phyloP scores from a whole-genome alignment of 129 eudicot genomes.

The Lactuca sativa region DNA sequence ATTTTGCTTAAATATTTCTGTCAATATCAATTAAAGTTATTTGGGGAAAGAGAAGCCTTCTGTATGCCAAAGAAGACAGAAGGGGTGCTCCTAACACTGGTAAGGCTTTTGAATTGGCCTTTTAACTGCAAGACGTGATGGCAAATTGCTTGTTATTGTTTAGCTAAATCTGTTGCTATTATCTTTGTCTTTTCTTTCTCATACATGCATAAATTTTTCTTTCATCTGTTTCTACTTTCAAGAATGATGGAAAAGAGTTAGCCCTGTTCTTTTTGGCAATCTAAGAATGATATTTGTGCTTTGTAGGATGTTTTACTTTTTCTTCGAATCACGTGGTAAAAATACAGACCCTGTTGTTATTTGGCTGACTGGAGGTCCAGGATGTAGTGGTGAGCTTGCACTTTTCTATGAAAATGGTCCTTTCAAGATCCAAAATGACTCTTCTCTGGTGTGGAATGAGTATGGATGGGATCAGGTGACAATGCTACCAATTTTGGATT shows the following conservation, averaged over 20 bases:
- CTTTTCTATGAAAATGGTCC: constrained; percentile 94
- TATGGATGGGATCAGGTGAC: constrained; percentile 94
- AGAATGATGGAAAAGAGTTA: constrained; percentile 22
- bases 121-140: too few species aligned
- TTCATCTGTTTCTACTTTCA: constrained; percentile 26
- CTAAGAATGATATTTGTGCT: constrained; percentile 5
- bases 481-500: not conserved
- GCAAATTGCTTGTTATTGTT: too few species aligned
- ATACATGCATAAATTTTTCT: too few species aligned
- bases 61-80: too few species aligned
- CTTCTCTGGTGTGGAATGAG: constrained; percentile 81
- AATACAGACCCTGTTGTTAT: constrained; percentile 80
- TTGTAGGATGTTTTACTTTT: constrained; percentile 92
- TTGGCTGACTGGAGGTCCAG: constrained; percentile 97
- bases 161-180: too few species aligned
- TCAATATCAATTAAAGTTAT: too few species aligned
- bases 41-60: too few species aligned
- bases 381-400: constrained; percentile 96
- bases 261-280: not conserved
- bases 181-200: too few species aligned
- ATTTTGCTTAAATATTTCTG: not conserved
- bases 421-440: constrained; percentile 61
- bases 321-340: constrained; percentile 87
- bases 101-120: too few species aligned
- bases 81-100: too few species aligned